These are phyloP conservation scores for Kwoniella bestiolae DNA, from an alignment of 768 basidiomycete genomes.

Conservation along the genomic window DNA sequence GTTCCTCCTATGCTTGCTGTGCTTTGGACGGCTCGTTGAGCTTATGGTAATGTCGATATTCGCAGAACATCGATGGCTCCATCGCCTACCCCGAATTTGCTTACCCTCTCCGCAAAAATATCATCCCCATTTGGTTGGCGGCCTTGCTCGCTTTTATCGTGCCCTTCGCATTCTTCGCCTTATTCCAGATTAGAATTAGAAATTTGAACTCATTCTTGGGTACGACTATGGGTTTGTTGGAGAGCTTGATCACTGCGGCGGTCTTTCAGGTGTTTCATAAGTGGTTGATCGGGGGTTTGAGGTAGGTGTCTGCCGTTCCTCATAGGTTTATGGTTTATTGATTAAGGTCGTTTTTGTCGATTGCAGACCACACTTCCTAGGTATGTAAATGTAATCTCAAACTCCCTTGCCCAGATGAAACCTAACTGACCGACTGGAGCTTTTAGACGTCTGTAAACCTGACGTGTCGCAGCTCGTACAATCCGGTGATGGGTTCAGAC, in stretches of 20 bases:
- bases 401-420: constrained; percentile 2
- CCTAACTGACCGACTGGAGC: constrained; percentile 62
- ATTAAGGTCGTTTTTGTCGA: not conserved
- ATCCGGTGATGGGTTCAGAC: constrained; percentile 62
- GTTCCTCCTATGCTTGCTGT: no score
- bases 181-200: constrained; percentile 65
- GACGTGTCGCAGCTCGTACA: constrained; percentile 53
- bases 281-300: constrained; percentile 60
- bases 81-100: constrained; percentile 63
- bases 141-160: constrained; percentile 65
- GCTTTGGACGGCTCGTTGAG: no score
- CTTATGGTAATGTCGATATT: not conserved
- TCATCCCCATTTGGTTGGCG: constrained; percentile 65
- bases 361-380: constrained; percentile 26
- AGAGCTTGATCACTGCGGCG: constrained; percentile 60
- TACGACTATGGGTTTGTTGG: constrained; percentile 65
- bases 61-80: constrained; percentile 54
- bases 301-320: not conserved
- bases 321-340: not conserved
- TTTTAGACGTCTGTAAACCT: constrained; percentile 64
- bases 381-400: constrained; percentile 46
- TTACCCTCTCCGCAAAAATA: constrained; percentile 60
- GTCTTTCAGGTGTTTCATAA: constrained; percentile 65
- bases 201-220: constrained; percentile 62
- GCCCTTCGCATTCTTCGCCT: constrained; percentile 64